Evolutionary conservation across 352 stramenopile genomes (phyloP).

Genomic region (Phytophthora cryptogea): DNA sequence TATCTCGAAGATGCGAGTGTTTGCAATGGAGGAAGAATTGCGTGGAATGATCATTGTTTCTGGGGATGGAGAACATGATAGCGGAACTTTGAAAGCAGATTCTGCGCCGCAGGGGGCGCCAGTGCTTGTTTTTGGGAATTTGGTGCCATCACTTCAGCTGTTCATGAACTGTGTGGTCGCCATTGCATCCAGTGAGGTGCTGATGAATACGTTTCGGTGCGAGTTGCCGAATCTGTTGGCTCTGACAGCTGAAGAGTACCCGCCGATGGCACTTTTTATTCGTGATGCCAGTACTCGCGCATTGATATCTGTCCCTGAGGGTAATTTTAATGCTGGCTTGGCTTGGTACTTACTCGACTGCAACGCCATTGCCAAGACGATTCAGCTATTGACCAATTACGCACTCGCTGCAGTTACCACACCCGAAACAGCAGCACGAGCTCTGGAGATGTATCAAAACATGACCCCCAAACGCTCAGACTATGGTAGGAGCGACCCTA

Average conservation of each 20-base stretch:
- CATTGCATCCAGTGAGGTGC: slow-evolving; percentile 44
- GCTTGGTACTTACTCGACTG: slow-evolving; percentile 84
- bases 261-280: slow-evolving; percentile 45
- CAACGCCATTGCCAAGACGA: slow-evolving; percentile 46
- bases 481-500: slow-evolving; percentile 1
- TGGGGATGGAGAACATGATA: neutral
- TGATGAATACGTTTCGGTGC: slow-evolving; percentile 75
- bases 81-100: neutral
- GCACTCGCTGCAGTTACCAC: slow-evolving; percentile 39
- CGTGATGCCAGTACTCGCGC: slow-evolving; percentile 52
- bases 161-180: slow-evolving; percentile 70
- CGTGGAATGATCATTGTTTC: slow-evolving; percentile 17
- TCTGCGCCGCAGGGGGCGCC: neutral
- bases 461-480: neutral
- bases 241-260: slow-evolving; percentile 70
- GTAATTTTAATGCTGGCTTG: slow-evolving; percentile 70
- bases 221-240: slow-evolving; percentile 72
- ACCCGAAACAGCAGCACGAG: slow-evolving; percentile 32
- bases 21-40: slow-evolving; percentile 56
- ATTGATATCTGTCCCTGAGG: slow-evolving; percentile 48
- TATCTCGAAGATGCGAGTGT: slow-evolving; percentile 53
- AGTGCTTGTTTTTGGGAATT: slow-evolving; percentile 4
- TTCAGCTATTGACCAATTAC: slow-evolving; percentile 53
- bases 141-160: slow-evolving; percentile 49
- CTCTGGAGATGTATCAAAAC: slow-evolving; percentile 29